Percentiles rank a stretch among this genome's conserved stretches.
These are phyloP conservation scores for Cnidoscolus chayamansa DNA, from an alignment of 441 rosid species.

Conservation along the genomic window DNA sequence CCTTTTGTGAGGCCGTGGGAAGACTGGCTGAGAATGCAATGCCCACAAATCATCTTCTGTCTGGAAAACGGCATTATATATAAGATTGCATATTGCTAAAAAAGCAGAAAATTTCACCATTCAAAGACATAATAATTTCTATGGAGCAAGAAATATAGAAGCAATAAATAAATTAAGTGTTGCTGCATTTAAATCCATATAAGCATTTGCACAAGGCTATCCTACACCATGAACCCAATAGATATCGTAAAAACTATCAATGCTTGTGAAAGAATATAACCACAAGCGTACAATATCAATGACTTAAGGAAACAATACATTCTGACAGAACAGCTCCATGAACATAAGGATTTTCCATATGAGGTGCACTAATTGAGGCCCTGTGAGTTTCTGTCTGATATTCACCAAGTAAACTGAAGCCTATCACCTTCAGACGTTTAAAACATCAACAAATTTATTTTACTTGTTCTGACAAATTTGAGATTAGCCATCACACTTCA, in stretches of 20 bases:
- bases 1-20: constrained; percentile 82
- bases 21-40: constrained; percentile 69
- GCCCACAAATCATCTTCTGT: constrained; percentile 97
- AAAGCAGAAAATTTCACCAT: neutral
- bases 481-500: neutral
- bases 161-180: neutral
- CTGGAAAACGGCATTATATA: constrained; percentile 41
- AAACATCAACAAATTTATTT: neutral
- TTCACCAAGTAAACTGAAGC: neutral
- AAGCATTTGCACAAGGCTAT: too few species aligned
- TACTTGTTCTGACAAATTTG: neutral
- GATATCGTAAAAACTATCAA: too few species aligned
- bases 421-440: neutral
- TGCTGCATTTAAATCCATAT: neutral
- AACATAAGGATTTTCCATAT: neutral
- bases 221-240: too few species aligned
- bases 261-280: neutral
- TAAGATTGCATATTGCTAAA: constrained; percentile 10
- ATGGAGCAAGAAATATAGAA: neutral
- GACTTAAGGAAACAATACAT: too few species aligned
- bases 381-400: neutral
- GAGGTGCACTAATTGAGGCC: too few species aligned
- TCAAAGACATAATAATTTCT: neutral
- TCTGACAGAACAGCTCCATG: neutral
- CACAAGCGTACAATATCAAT: too few species aligned